Percentiles rank a stretch among this genome's conserved stretches.
phyloP scores from a whole-genome alignment of 2,329 filamentous ascomycete species.

The Xylogone sp. region DNA sequence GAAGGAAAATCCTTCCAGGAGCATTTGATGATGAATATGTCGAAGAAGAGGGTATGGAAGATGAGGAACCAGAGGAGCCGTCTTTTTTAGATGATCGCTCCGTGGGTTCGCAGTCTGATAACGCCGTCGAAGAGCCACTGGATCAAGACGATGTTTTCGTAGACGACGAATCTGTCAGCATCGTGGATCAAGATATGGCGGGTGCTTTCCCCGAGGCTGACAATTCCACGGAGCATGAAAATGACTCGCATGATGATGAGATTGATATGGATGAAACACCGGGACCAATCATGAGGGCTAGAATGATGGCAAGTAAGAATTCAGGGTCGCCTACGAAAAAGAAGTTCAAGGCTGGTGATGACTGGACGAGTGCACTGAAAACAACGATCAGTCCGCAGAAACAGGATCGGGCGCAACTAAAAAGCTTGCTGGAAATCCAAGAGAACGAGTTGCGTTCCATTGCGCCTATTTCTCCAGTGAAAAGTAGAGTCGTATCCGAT shows the following conservation, averaged over 20 bases:
- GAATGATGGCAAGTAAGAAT: conserved; percentile 60
- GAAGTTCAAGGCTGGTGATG: conserved; percentile 63
- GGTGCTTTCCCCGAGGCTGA: conserved; percentile 71
- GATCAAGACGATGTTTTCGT: conserved; percentile 62
- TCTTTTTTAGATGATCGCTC: conserved; percentile 95
- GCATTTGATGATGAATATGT: conserved; percentile 66
- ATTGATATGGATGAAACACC: conserved; percentile 48
- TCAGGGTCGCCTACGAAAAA: conserved; percentile 54
- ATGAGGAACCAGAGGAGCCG: conserved; percentile 44
- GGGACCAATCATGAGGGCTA: conserved; percentile 59
- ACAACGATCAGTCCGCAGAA: conserved; percentile 94
- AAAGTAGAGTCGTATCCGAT: conserved; percentile 21
- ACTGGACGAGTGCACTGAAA: conserved; percentile 92
- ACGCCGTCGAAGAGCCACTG: conserved; percentile 50
- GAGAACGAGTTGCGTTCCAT: conserved; percentile 40
- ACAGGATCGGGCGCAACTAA: conserved; percentile 74
- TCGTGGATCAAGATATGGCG: conserved; percentile 69
- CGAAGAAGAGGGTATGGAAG: conserved; percentile 50
- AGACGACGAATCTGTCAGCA: conserved; percentile 74
- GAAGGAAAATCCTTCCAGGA: conserved; percentile 60
- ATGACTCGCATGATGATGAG: conserved; percentile 43
- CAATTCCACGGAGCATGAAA: conserved; percentile 71
- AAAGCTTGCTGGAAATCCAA: conserved; percentile 37
- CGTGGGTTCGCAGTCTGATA: conserved; percentile 70
- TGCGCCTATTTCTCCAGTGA: conserved; percentile 37